phyloP scores from a whole-genome alignment of 2,329 filamentous ascomycete species.

The Colletotrichum graminicola region DNA sequence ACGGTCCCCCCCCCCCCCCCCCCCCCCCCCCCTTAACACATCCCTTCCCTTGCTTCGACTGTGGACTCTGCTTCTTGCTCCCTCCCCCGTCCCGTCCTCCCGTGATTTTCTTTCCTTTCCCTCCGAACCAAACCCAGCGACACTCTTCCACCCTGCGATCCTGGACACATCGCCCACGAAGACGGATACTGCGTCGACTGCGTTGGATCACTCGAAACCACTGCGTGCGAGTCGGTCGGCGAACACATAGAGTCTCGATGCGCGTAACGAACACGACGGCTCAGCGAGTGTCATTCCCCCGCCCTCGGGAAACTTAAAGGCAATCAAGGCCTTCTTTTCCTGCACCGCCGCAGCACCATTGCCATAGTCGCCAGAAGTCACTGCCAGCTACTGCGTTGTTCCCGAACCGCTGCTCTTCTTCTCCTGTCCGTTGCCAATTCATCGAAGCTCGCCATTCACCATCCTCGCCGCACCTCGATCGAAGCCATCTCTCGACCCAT shows the following conservation, averaged over 20 bases:
- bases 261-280: constrained; percentile 26
- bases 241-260: constrained; percentile 12
- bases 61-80: constrained; percentile 2
- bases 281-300: constrained; percentile 35
- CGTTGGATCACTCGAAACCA: neutral
- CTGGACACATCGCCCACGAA: constrained; percentile 19
- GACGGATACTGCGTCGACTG: constrained; percentile 10
- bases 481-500: constrained; percentile 1
- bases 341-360: neutral
- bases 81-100: too few relatives aligned
- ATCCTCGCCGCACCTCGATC: constrained; percentile 8
- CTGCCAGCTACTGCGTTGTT: constrained; percentile 2
- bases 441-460: constrained; percentile 29
- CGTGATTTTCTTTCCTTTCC: neutral
- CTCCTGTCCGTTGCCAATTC: constrained; percentile 5
- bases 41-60: constrained; percentile 20
- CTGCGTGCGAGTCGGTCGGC: neutral
- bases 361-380: neutral
- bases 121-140: constrained; percentile 6
- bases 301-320: constrained; percentile 30
- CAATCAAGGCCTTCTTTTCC: constrained; percentile 24
- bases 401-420: neutral
- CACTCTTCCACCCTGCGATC: constrained; percentile 15
- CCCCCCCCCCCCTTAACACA: neutral
- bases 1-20: neutral